Evolutionary conservation across 2,329 filamentous ascomycete genomes (phyloP), one percentile per base, ranked within the genome.

Genomic region (Phaeosphaeria sp.): DNA sequence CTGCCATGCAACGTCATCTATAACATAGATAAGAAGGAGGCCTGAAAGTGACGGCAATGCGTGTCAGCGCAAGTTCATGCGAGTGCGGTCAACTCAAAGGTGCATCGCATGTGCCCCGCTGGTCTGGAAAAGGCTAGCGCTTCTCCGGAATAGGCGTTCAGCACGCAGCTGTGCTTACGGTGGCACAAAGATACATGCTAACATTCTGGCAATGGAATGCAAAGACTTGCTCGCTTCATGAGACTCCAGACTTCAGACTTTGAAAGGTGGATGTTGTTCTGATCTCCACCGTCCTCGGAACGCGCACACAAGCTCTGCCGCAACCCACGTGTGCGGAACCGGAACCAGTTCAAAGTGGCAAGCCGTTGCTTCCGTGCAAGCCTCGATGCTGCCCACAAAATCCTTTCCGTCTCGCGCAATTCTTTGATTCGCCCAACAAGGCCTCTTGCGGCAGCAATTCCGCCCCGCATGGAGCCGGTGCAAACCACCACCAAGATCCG

Each of bases 281-380:
- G 30, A 13, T 13, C 30, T 7, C 11, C 11, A 36, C 30, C 11
- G 30, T 36, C 30, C 3, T 13, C 30, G 30, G 30, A 36, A 36
- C 11, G 30, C 8, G 30, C 5, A 36, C 11, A 13, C 30, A 3
- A 36, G 30, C 6, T 36, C 30, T 36, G 30, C 30, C 30, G 30
- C n/a, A 18, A 13, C 20, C 20, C 40, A 43, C 56, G 56, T 59
- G 56, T 44, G n/a, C 56, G 56, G 56, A 59, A 59, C 25, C 56
- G 56, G 56, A 59, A 55, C 30, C 30, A 13, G 30, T 6, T 13
- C 3, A 13, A 36, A 36, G 30, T 36, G 30, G 30, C 30, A 36
- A 6, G 30, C 30, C 30, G 30, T 7, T 13, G 3, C 30, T 13
- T 13, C 11, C 8, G 8, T 13, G 3, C 30, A 13, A 36, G 15